These are phyloP conservation scores for Penicillium bialowiezense DNA, from an alignment of 495 filamentous ascomycete species.

Conservation along the genomic window DNA sequence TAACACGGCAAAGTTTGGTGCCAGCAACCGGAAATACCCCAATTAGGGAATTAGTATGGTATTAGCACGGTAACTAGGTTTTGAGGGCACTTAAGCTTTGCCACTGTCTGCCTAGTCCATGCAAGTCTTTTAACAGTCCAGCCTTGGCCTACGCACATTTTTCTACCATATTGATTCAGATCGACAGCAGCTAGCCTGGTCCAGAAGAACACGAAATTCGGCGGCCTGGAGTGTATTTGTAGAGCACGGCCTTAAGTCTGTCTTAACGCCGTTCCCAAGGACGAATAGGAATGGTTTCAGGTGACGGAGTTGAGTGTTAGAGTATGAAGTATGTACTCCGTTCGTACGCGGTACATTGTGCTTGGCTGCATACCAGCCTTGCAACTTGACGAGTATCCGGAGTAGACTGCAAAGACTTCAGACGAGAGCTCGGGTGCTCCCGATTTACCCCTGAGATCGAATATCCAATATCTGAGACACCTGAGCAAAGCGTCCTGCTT, in stretches of 20 bases:
- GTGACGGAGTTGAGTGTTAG: too few relatives aligned
- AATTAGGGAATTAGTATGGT: background rate
- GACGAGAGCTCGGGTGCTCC: background rate
- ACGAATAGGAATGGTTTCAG: too few relatives aligned
- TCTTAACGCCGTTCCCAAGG: too few relatives aligned
- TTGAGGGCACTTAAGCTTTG: background rate
- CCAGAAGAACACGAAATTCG: background rate
- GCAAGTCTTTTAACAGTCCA: background rate
- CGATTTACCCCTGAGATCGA: slow-evolving; percentile 1
- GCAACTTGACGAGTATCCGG: too few relatives aligned
- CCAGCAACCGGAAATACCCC: background rate
- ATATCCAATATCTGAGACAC: slow-evolving; percentile 2
- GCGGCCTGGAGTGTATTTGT: too few relatives aligned
- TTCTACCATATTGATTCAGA: background rate
- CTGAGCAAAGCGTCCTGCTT: background rate
- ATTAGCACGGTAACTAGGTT: background rate
- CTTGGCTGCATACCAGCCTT: too few relatives aligned
- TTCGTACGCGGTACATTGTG: too few relatives aligned
- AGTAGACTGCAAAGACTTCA: background rate
- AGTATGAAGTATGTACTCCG: too few relatives aligned
- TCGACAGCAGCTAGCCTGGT: background rate
- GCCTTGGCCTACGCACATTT: background rate
- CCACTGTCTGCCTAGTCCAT: background rate
- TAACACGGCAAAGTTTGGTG: background rate
- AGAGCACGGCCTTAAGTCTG: too few relatives aligned